Base-by-base conservation (phyloP, 2,329 filamentous ascomycete genomes). In the Metarhizium humberi region DNA sequence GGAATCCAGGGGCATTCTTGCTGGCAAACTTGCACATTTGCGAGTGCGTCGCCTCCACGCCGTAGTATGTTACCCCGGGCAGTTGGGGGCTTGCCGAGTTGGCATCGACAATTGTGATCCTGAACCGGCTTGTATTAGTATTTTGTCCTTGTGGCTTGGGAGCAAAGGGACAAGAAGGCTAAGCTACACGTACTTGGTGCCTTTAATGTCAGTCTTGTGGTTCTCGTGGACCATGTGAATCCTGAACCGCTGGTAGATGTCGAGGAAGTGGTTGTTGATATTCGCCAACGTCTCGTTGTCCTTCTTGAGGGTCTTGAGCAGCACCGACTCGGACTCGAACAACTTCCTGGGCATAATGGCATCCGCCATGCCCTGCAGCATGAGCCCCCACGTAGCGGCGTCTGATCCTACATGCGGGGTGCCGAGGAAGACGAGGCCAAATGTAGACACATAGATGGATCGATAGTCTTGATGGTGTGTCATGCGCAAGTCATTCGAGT, bases 181-280 rank as follows among this genome's bases (percentile, higher is more conserved):
- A 10, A 16, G 16, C 4, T 6, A 11, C n/a, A 63, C 72, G 49
- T 62, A 74, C 72, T 72, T 83, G 1, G 82, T 82, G 2, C 81
- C 82, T 61, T 80, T 85, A 40, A 90, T 63, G 59, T 89, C 82
- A 0, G 86, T 88, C 58, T 85, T 86, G 61, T 85, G 81, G 49
- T 84, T 85, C 65, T 92, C 88, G 55, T 90, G 86, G 42, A 84
- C 88, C 78, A 90, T 89, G 63, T 87, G 87, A 52, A 91, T 83
- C 60, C 82, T 79, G 64, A 88, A 90, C 1, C 83, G 78, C 55
- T 82, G 79, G 59, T 88, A 84, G 32, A 90, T 82, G 52, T 90
- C 84, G 18, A 85, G 75, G 61, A 92, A 92, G 56, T 85, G 78
- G 52, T 75, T 81, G 67, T 88, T 90, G 67, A 92, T 90, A 57